phyloP scores from a whole-genome alignment of 176 grass and related monocot species.

The Pontederia crassipes region DNA sequence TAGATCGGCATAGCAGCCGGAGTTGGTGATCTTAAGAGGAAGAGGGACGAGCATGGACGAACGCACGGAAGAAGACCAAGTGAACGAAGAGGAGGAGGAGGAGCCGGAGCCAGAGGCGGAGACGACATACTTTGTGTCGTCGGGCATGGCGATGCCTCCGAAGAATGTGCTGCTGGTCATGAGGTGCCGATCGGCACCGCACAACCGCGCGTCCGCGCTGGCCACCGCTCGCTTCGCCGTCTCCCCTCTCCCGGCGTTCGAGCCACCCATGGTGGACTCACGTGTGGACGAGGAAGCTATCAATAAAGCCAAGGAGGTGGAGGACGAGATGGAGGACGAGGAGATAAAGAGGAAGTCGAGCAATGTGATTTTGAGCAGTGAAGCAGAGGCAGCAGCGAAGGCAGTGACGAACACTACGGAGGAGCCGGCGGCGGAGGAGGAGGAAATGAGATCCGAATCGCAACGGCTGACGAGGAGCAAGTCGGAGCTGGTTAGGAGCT shows the following conservation, averaged over 20 bases:
- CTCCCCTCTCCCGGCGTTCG: neutral
- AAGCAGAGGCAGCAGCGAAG: neutral
- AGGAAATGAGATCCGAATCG: slow-evolving; percentile 69
- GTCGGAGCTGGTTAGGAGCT: slow-evolving; percentile 64
- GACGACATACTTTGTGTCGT: too few relatives aligned
- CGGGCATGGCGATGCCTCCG: slow-evolving; percentile 32
- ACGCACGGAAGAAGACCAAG: too few relatives aligned
- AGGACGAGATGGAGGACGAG: slow-evolving; percentile 6
- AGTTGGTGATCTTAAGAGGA: too few relatives aligned
- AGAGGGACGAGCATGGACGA: too few relatives aligned
- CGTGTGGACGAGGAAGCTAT: neutral
- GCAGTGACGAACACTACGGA: too few relatives aligned
- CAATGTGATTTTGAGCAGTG: neutral
- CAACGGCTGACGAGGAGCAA: slow-evolving; percentile 78
- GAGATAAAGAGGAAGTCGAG: too few relatives aligned
- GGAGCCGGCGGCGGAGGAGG: slow-evolving; percentile 13
- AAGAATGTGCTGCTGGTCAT: slow-evolving; percentile 72
- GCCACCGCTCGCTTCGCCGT: slow-evolving; percentile 27
- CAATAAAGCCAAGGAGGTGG: slow-evolving; percentile 3
- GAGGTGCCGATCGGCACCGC: slow-evolving; percentile 88
- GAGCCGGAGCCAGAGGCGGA: too few relatives aligned
- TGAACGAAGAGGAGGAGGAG: too few relatives aligned
- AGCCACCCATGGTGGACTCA: slow-evolving; percentile 13
- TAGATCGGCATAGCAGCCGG: too few relatives aligned
- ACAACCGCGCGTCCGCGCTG: slow-evolving; percentile 56